A percentile compares a stretch with the other conserved stretches of the same genome.
These are phyloP conservation scores for Kappamyces sp. DNA, from an alignment of 192 early-diverging fungal genomes.

Conservation along the genomic window DNA sequence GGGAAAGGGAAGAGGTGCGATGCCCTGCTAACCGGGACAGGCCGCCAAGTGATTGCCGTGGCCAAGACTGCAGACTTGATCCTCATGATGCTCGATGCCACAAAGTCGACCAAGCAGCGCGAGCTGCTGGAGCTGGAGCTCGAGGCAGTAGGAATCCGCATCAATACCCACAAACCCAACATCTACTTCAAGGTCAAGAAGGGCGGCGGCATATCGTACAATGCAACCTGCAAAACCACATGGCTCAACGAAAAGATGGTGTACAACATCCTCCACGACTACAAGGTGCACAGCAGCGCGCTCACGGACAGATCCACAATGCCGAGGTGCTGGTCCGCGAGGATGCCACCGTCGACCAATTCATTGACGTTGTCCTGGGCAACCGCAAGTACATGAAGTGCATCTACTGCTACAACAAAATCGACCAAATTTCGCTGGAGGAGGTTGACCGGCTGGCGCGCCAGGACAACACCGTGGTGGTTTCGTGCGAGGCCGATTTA, in stretches of 20 bases:
- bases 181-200: slow-evolving; percentile 98
- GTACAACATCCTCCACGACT: slow-evolving; percentile 89
- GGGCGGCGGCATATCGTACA: slow-evolving; percentile 94
- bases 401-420: slow-evolving; percentile 94
- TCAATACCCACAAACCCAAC: slow-evolving; percentile 82
- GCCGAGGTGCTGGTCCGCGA: slow-evolving; percentile 96
- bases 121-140: slow-evolving; percentile 84
- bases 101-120: slow-evolving; percentile 80
- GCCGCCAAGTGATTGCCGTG: slow-evolving; percentile 91
- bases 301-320: slow-evolving; percentile 77
- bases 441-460: slow-evolving; percentile 91
- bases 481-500: slow-evolving; percentile 84
- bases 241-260: slow-evolving; percentile 86
- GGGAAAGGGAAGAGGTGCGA: slow-evolving; percentile 87
- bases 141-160: slow-evolving; percentile 91
- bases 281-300: slow-evolving; percentile 49
- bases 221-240: slow-evolving; percentile 82
- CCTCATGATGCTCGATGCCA: slow-evolving; percentile 97
- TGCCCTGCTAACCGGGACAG: no score
- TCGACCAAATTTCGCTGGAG: slow-evolving; percentile 90
- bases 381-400: slow-evolving; percentile 96
- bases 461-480: slow-evolving; percentile 82
- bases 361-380: slow-evolving; percentile 97
- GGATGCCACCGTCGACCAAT: slow-evolving; percentile 93
- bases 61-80: slow-evolving; percentile 94